Evolutionary conservation across 805 yeast species (phyloP).

Genomic region (Lipomyces lipofer): DNA sequence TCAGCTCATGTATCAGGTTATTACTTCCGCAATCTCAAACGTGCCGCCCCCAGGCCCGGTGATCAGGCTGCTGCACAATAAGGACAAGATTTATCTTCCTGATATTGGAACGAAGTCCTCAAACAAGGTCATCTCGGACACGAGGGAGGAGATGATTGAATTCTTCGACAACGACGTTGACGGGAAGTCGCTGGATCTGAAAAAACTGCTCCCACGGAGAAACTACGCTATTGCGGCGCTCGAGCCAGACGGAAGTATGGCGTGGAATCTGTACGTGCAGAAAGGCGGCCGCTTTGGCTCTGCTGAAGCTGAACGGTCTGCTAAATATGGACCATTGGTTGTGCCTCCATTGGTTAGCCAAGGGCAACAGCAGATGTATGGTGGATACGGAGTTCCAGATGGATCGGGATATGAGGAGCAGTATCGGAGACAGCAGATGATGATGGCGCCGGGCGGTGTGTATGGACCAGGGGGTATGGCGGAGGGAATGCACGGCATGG

Average conservation of each 20-base stretch:
- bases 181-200: slow-evolving; percentile 24
- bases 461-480: slow-evolving; percentile 6
- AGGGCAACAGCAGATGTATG: neutral
- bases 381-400: neutral
- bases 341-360: slow-evolving; percentile 15
- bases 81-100: slow-evolving; percentile 60
- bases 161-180: slow-evolving; percentile 31
- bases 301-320: slow-evolving; percentile 17
- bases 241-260: slow-evolving; percentile 16
- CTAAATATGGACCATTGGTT: slow-evolving; percentile 25
- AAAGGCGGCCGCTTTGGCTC: slow-evolving; percentile 12
- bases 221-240: slow-evolving; percentile 24
- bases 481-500: neutral
- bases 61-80: slow-evolving; percentile 67
- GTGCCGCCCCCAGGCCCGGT: slow-evolving; percentile 90
- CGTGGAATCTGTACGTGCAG: slow-evolving; percentile 30
- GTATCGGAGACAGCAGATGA: neutral
- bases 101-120: slow-evolving; percentile 11
- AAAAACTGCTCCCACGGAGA: slow-evolving; percentile 22
- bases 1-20: slow-evolving; percentile 52
- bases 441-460: slow-evolving; percentile 5
- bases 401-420: neutral
- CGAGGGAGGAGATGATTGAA: slow-evolving; percentile 31
- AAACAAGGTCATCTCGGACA: slow-evolving; percentile 13
- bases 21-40: slow-evolving; percentile 87